These are phyloP conservation scores for Patellifolia procumbens DNA, from an alignment of 179 eudicot species.

Conservation along the genomic window DNA sequence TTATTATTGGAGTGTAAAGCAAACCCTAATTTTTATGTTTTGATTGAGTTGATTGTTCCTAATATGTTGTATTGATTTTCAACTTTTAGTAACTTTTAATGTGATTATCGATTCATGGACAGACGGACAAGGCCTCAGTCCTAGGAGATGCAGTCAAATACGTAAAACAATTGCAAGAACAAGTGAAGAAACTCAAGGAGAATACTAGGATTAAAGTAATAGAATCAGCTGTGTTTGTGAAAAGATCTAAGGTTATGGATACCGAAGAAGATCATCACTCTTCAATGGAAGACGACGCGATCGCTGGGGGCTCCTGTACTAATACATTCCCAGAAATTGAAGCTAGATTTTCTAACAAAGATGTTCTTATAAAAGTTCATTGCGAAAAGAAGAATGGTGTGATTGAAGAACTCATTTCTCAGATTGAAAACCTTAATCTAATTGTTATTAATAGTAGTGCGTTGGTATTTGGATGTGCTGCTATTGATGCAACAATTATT, in stretches of 20 bases:
- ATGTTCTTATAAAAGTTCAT: constrained; percentile 60
- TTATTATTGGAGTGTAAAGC: neutral
- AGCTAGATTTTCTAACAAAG: constrained; percentile 47
- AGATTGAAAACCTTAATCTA: constrained; percentile 56
- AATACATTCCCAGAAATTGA: constrained; percentile 58
- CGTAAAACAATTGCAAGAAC: constrained; percentile 62
- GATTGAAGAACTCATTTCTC: constrained; percentile 43
- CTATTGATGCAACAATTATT: constrained; percentile 52
- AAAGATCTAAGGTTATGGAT: constrained; percentile 30
- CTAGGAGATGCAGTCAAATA: constrained; percentile 66
- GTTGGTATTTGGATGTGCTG: constrained; percentile 49
- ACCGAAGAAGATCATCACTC: constrained; percentile 21
- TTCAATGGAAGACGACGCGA: constrained; percentile 32
- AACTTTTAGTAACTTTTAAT: too few relatives aligned
- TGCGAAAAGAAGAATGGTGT: constrained; percentile 55
- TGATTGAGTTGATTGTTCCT: neutral
- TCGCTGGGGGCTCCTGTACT: constrained; percentile 18
- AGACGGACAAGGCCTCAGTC: constrained; percentile 84
- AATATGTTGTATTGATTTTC: too few relatives aligned
- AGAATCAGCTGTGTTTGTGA: constrained; percentile 47
- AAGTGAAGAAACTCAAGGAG: constrained; percentile 66
- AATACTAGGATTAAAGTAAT: constrained; percentile 40
- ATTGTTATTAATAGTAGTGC: constrained; percentile 49
- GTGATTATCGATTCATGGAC: too few relatives aligned
- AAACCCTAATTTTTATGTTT: neutral